Percentiles rank a stretch among this genome's conserved stretches.
Evolutionary conservation across 306 rosid genomes (phyloP).

Genomic region (Comarum palustre): DNA sequence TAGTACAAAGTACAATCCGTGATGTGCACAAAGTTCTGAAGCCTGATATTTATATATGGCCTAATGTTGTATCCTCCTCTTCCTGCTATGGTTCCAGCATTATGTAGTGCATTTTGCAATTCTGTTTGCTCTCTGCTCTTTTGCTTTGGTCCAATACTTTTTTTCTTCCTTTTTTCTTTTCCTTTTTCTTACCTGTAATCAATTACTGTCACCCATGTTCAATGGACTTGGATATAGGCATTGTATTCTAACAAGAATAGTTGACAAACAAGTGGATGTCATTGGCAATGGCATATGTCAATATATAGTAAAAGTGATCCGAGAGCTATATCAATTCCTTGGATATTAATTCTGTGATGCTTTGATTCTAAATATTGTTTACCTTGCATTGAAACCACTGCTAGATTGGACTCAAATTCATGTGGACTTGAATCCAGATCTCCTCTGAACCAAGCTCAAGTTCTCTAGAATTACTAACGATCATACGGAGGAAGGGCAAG

Average conservation of each 20-base stretch:
- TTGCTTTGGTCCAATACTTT: not conserved
- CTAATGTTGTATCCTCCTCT: not conserved
- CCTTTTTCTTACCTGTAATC: not conserved
- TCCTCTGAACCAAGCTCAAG: not conserved
- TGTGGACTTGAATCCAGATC: not conserved
- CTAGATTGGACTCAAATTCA: not conserved
- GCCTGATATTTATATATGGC: not conserved
- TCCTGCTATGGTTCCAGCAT: not conserved
- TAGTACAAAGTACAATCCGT: not conserved
- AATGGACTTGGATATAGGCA: not conserved
- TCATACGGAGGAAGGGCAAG: constrained; percentile 96
- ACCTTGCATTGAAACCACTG: not conserved
- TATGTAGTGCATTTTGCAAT: not conserved
- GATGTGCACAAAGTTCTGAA: too few species aligned
- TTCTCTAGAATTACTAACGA: constrained; percentile 21
- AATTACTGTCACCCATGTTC: not conserved
- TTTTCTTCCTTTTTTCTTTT: not conserved
- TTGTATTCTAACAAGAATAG: not conserved
- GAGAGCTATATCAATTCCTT: not conserved
- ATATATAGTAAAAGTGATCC: not conserved
- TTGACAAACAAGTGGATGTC: not conserved
- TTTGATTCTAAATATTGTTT: not conserved
- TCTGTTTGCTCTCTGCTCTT: not conserved
- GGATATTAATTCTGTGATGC: not conserved
- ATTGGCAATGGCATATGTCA: not conserved